Base-by-base conservation (phyloP, 140 eudicot genomes). In the Oenanthe javanica region DNA sequence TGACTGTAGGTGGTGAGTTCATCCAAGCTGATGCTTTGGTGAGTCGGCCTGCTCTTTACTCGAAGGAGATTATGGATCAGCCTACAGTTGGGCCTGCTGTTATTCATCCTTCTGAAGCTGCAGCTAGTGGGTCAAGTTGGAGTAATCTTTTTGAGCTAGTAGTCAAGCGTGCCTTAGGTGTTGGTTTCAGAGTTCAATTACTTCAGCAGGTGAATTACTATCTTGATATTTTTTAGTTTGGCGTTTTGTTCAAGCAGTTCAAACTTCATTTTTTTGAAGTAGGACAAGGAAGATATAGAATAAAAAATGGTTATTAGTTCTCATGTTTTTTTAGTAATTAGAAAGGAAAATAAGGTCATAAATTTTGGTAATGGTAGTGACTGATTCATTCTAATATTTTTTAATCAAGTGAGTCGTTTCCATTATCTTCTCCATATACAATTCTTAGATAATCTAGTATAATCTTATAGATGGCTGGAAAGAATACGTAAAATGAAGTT, bases 11-110 rank as follows among this genome's bases (percentile, higher is more conserved):
- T 14, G 82, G 82, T 0, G 97, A 90, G 52, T 86, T 31, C 36
- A 75, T 93, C 77, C 95, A 89, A 80, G 98, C 96, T 81, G 91
- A 97, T 38, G 98, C 96, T 50, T 82, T 94, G 78, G 98, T 94
- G 66, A 89, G 97, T 87, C 97, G 89, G 46, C 90, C 97, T 0
- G 97, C 96, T 70, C 90, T 90, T 69, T 90, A 84, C 63, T 87
- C 97, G 1, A 92, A 83, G 85, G 96, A 89, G 50, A 89, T 92
- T 69, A 73, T 85, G 83, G 92, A 83, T 57, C 92, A 90, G 87
- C 87, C 87, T 40, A 84, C 90, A 0, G 84, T 86, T 61, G 97
- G 97, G 81, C 94, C 96, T 6, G 93, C 94, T 14, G 90, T 92
- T 92, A 84, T 86, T 75, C 96, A 92, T 78, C 98, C 97, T 49